These are phyloP conservation scores for Fraxinus velutina DNA, from an alignment of 305 asterid genomes.

Conservation along the genomic window DNA sequence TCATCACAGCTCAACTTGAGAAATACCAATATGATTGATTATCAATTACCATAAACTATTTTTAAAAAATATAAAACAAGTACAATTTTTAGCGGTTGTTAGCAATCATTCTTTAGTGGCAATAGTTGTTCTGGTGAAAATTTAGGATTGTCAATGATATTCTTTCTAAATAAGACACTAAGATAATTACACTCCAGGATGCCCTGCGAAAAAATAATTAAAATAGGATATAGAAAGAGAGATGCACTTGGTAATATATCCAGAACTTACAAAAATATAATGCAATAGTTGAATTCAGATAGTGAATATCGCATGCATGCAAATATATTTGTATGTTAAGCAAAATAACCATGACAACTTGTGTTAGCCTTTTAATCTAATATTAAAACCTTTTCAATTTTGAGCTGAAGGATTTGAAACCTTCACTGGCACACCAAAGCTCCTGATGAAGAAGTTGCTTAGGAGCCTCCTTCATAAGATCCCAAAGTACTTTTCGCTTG, in stretches of 20 bases:
- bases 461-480: conserved; percentile 94
- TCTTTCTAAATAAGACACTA: neutral
- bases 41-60: neutral
- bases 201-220: neutral
- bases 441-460: conserved; percentile 95
- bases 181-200: neutral
- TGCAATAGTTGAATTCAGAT: neutral
- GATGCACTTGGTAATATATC: neutral
- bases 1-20: conserved; percentile 26
- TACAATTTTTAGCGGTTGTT: neutral
- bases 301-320: neutral
- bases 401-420: conserved; percentile 87
- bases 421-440: conserved; percentile 99
- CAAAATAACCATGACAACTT: neutral
- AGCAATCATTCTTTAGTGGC: neutral
- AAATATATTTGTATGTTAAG: conserved; percentile 1
- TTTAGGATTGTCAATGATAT: neutral
- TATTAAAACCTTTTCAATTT: conserved; percentile 71
- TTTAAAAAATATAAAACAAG: neutral
- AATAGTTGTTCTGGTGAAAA: neutral
- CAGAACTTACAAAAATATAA: neutral
- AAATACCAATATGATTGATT: neutral
- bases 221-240: neutral
- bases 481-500: conserved; percentile 85
- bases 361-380: conserved; percentile 17